A percentile compares a stretch with the other conserved stretches of the same genome.
Conservation (phyloP, 2,329 filamentous ascomycete species). For the Colletotrichum sojae region DNA sequence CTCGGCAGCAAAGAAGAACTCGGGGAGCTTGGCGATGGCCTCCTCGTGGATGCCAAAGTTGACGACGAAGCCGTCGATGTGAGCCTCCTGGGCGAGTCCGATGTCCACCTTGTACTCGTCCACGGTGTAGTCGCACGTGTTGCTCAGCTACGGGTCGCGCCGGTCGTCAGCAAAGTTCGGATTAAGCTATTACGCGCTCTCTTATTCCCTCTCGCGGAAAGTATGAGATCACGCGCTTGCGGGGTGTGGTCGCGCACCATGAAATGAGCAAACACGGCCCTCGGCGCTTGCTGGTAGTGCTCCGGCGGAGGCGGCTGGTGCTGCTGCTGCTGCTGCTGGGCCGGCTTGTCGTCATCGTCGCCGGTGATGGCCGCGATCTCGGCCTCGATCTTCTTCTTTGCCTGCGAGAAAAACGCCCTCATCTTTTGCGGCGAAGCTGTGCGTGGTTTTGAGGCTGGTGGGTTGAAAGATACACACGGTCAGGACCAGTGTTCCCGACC, state of each 20-base stretch:
- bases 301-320: constrained; percentile 20
- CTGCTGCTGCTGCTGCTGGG: constrained; percentile 18
- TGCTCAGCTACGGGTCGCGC: constrained; percentile 23
- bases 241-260: constrained; percentile 21
- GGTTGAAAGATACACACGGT: no score
- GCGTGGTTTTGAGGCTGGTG: no score
- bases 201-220: no score
- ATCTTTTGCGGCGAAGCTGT: background rate
- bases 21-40: constrained; percentile 34
- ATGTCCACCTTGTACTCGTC: constrained; percentile 39
- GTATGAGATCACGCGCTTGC: no score
- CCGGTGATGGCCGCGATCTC: constrained; percentile 37
- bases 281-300: constrained; percentile 6
- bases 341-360: constrained; percentile 33
- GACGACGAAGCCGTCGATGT: constrained; percentile 38
- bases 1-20: constrained; percentile 34
- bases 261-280: constrained; percentile 38
- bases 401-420: constrained; percentile 38
- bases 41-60: constrained; percentile 41
- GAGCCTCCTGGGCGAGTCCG: constrained; percentile 34
- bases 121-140: constrained; percentile 31
- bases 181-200: background rate
- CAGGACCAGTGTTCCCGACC: background rate
- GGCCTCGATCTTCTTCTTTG: constrained; percentile 38
- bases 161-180: background rate